Conservation (phyloP, 768 basidiomycete genomes). For the Cystoderma amianthinum region DNA sequence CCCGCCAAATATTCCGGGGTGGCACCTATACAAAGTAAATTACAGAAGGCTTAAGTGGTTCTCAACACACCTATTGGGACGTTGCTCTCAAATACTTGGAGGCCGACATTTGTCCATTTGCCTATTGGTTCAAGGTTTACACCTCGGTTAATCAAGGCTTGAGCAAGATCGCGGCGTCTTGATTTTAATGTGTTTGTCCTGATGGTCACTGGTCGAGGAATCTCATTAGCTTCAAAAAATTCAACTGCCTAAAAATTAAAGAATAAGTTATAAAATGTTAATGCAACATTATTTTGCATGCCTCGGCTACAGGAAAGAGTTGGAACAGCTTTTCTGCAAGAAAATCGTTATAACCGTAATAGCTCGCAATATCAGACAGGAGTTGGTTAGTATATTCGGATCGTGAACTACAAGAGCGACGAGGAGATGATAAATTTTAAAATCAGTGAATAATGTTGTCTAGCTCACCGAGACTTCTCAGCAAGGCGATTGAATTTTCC, state of each 20-base stretch:
- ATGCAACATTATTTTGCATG: slow-evolving; percentile 22
- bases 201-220: slow-evolving; percentile 93
- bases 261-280: slow-evolving; percentile 1
- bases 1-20: slow-evolving; percentile 99
- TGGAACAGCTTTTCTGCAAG: slow-evolving; percentile 92
- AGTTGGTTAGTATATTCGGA: slow-evolving; percentile 89
- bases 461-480: slow-evolving; percentile 60
- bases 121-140: slow-evolving; percentile 98
- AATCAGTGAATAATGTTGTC: slow-evolving; percentile 1
- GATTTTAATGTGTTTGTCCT: slow-evolving; percentile 95
- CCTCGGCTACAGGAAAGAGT: slow-evolving; percentile 90
- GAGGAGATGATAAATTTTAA: neutral
- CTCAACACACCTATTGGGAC: slow-evolving; percentile 75
- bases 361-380: slow-evolving; percentile 82
- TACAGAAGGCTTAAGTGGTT: slow-evolving; percentile 1
- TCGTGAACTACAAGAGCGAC: slow-evolving; percentile 56
- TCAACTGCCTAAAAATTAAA: slow-evolving; percentile 73
- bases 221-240: slow-evolving; percentile 97
- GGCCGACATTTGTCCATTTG: slow-evolving; percentile 98
- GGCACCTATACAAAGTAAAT: slow-evolving; percentile 45
- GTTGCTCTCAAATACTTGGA: slow-evolving; percentile 96
- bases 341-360: slow-evolving; percentile 98
- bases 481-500: slow-evolving; percentile 65
- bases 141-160: slow-evolving; percentile 89
- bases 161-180: slow-evolving; percentile 88